Percentiles rank a stretch among this genome's conserved stretches.
Conservation (phyloP, 2,329 filamentous ascomycete genomes). For the Fusarium nematophilum region DNA sequence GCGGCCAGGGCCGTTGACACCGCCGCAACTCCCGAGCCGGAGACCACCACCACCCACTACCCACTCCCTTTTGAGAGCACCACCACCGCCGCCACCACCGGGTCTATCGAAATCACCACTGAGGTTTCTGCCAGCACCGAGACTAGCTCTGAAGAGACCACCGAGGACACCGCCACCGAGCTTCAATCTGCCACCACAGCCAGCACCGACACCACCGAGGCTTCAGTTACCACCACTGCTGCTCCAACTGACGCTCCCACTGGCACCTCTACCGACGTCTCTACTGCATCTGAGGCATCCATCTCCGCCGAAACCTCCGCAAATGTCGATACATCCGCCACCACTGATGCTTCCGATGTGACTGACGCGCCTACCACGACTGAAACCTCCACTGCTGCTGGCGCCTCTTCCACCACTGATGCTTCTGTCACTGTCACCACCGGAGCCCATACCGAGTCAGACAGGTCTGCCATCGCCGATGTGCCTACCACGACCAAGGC, state of each 20-base stretch:
- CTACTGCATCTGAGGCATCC: not conserved
- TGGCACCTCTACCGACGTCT: not conserved
- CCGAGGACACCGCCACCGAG: too few species aligned
- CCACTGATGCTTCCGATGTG: too few species aligned
- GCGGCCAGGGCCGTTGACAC: not conserved
- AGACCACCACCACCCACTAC: not conserved
- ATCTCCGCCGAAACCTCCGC: not conserved
- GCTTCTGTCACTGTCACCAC: too few species aligned
- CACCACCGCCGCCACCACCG: not conserved
- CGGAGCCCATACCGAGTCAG: too few species aligned
- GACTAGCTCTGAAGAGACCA: not conserved
- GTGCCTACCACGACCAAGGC: not conserved
- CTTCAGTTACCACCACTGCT: too few species aligned
- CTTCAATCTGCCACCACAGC: too few species aligned
- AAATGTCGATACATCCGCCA: not conserved
- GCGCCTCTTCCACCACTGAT: too few species aligned
- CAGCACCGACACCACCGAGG: too few species aligned
- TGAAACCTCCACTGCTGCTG: too few species aligned
- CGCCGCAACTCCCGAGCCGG: slow-evolving; percentile 8
- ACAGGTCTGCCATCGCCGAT: too few species aligned
- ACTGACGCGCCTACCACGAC: too few species aligned
- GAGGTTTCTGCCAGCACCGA: not conserved
- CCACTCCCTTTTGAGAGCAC: slow-evolving; percentile 6
- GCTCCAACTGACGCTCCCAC: not conserved
- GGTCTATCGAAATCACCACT: not conserved